These are phyloP conservation scores for Pseudotulostoma volvatum DNA, from an alignment of 495 filamentous ascomycete species.

Conservation along the genomic window DNA sequence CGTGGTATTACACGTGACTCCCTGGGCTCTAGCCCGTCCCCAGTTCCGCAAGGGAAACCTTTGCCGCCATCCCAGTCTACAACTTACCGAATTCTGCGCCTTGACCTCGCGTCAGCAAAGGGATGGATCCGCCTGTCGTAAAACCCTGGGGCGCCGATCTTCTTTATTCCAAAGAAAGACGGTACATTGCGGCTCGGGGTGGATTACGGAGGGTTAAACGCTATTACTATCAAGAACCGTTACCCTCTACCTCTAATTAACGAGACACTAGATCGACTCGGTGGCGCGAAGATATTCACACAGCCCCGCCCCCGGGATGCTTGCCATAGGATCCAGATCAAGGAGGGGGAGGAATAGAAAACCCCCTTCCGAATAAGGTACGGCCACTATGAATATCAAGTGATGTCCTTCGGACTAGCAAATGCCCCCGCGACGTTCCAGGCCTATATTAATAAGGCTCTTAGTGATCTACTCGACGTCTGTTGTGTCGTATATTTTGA, in stretches of 20 bases:
- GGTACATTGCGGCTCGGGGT: conserved; percentile 1
- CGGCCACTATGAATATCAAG: background rate
- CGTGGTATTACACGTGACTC: no score
- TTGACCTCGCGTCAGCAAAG: conserved; percentile 7
- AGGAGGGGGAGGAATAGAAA: background rate
- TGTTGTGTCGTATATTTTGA: no score
- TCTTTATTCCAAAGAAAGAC: conserved; percentile 4
- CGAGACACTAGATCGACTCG: no score
- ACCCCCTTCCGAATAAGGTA: background rate
- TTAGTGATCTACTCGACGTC: no score
- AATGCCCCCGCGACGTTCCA: no score
- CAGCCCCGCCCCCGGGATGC: background rate
- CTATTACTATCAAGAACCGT: conserved; percentile 7
- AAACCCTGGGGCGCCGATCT: background rate
- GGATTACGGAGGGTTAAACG: conserved; percentile 10
- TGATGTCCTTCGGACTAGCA: background rate
- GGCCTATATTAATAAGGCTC: no score
- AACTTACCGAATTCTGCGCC: no score
- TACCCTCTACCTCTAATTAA: background rate
- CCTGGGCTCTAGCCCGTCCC: no score
- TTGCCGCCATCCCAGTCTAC: no score
- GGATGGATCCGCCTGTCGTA: background rate
- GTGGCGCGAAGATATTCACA: background rate
- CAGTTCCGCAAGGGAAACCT: no score
- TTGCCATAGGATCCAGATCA: background rate